Base-by-base conservation (phyloP, 352 stramenopile genomes). In the Ophiocytium majus region DNA sequence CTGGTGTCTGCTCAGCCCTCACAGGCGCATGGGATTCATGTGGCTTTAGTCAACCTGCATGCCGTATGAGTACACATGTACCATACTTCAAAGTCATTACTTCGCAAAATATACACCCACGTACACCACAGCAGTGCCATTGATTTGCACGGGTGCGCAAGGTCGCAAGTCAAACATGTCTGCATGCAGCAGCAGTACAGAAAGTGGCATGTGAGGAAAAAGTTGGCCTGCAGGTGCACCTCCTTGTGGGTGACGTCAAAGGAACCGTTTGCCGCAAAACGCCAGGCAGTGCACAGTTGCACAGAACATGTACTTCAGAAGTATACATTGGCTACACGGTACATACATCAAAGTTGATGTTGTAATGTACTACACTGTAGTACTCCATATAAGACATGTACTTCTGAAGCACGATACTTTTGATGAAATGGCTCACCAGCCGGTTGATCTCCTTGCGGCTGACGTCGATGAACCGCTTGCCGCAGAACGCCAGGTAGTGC, bases 361-460 rank as follows among this genome's bases (percentile, higher is more conserved):
- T n/a, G n/a, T n/a, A n/a, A n/a, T n/a, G n/a, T n/a, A n/a, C n/a
- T n/a, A n/a, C n/a, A n/a, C n/a, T n/a, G n/a, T n/a, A n/a, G n/a
- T n/a, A n/a, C n/a, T n/a, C n/a, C n/a, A n/a, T n/a, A n/a, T n/a
- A n/a, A n/a, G n/a, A n/a, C n/a, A n/a, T n/a, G n/a, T n/a, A n/a
- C n/a, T n/a, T n/a, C n/a, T n/a, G n/a, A n/a, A n/a, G n/a, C n/a
- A n/a, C n/a, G n/a, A n/a, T n/a, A n/a, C n/a, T n/a, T n/a, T n/a
- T n/a, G n/a, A n/a, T n/a, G n/a, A n/a, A n/a, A n/a, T n/a, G 43
- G 14, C 79, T 83, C 71, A 88, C 83, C 63, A 80, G 80, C 17
- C 80, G 81, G 66, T 88, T 88, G 49, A 88, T 86, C 71, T 88
- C 75, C 34, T 86, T 78, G 57, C 82, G 84, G 63, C 35, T 85